Evolutionary conservation across 176 grass and related monocot genomes (phyloP).

Genomic region (Otatea glauca): DNA sequence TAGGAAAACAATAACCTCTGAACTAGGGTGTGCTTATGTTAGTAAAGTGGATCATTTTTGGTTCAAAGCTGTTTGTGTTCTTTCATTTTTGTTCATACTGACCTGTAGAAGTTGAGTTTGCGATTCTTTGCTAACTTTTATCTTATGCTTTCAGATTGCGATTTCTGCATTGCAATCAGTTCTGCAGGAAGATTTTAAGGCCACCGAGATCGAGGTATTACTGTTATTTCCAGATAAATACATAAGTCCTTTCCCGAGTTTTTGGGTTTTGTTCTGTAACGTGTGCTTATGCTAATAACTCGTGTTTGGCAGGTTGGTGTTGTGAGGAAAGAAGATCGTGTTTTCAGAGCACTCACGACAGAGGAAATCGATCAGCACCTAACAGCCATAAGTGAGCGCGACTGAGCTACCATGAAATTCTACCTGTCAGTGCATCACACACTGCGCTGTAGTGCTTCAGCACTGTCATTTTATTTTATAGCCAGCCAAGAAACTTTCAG

Average conservation of each 20-base stretch:
- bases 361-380: constrained; percentile 95
- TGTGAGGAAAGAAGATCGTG: constrained; percentile 70
- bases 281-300: neutral
- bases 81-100: neutral
- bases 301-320: constrained; percentile 71
- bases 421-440: neutral
- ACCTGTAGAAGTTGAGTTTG: neutral
- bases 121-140: constrained; percentile 29
- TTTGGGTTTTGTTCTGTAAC: neutral
- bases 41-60: neutral
- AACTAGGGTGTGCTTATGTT: neutral
- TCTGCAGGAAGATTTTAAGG: constrained; percentile 95
- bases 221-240: constrained; percentile 16
- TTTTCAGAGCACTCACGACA: constrained; percentile 73
- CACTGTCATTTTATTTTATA: constrained; percentile 47
- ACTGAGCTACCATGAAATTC: constrained; percentile 40
- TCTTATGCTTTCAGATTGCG: constrained; percentile 57
- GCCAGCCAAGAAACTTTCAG: constrained; percentile 33
- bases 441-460: constrained; percentile 17
- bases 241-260: neutral
- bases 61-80: neutral
- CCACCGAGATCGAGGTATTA: constrained; percentile 82
- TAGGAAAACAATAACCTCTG: neutral
- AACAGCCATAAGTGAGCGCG: constrained; percentile 91
- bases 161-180: constrained; percentile 97